Evolutionary conservation across 2,329 filamentous ascomycete genomes (phyloP), one percentile per base, ranked within the genome.

Genomic region (Epichloe elymi): DNA sequence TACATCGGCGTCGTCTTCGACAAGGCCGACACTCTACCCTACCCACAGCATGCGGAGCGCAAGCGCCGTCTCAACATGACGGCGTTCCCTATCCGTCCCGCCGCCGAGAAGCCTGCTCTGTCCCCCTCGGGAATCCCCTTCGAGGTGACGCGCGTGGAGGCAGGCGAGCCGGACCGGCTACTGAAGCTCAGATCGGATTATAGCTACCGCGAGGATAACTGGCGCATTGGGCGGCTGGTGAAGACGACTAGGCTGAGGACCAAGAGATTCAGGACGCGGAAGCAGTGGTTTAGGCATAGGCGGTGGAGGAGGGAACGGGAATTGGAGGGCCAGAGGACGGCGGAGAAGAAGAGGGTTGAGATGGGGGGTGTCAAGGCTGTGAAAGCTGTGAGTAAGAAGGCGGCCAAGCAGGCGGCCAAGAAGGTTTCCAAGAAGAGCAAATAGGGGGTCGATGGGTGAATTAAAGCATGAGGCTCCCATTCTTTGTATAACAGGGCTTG

Each of bases 1-100:
- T 98, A 90, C 74, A 98, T 98, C 62, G 93, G 93, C 55, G 85
- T 98, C 19, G 86, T 86, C 36, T 90, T 95, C 67, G 78, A 90
- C 65, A 88, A 88, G 63, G 74, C 82, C 15, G 87, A 94, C 61
- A 80, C 74, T 35, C 79, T 98, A 2, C 93, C 93, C 0, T 82
- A 86, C 62, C 83, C 87, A 1, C 70, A 69, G 26, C 85, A 91
- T 64, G 84, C 85, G 4, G 80, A 85, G 55, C 80, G 87, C 51
- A 79, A 83, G 61, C 79, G 93, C 58, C 78, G 81, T 49, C 75
- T 98, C 54, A 86, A 85, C 59, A 85, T 94, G 78, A 73, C 83
- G 5, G 78, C 74, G 19, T 64, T 70, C 33, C 66, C 73, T 42
- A 71, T 78, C 57, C 67, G 66, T 46, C 63, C 66, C 41, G 58